Evolutionary conservation across 768 basidiomycete species (phyloP).

Genomic region (Rhodotorula taiwanensis): DNA sequence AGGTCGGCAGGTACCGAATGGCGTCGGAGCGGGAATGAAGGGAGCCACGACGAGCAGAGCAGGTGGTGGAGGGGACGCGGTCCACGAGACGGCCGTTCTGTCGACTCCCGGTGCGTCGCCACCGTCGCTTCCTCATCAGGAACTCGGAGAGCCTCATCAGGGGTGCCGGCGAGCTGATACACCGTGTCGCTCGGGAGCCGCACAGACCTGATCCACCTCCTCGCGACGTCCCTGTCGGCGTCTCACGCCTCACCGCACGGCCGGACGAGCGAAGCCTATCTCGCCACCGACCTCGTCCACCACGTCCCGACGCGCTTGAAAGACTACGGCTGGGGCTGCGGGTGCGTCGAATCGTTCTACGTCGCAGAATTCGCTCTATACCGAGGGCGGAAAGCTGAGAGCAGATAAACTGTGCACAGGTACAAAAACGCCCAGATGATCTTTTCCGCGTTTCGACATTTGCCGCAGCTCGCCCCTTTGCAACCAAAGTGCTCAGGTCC

Average conservation of each 20-base stretch:
- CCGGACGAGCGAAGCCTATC: constrained; percentile 15
- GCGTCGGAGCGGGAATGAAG: not conserved
- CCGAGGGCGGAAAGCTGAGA: no score
- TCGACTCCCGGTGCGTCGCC: not conserved
- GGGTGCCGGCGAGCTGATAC: not conserved
- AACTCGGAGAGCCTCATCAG: not conserved
- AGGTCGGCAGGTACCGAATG: no score
- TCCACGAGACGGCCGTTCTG: no score
- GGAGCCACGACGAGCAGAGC: no score
- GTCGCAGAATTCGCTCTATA: no score
- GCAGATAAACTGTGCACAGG: no score
- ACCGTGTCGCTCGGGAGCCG: not conserved
- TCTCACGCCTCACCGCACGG: constrained; percentile 3
- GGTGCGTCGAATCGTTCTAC: constrained; percentile 5
- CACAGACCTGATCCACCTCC: constrained; percentile 9
- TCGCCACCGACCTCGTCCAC: constrained; percentile 1
- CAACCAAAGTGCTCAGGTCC: not conserved
- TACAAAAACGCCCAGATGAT: constrained; percentile 39
- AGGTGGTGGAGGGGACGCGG: no score
- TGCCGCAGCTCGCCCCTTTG: constrained; percentile 10
- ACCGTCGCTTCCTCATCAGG: no score
- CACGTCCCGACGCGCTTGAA: constrained; percentile 26
- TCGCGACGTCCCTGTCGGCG: not conserved
- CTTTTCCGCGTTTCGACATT: constrained; percentile 28
- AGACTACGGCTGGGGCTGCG: constrained; percentile 35